Evolutionary conservation across 2,329 filamentous ascomycete species (phyloP).

Genomic region (Mycosphaerella arachidis): DNA sequence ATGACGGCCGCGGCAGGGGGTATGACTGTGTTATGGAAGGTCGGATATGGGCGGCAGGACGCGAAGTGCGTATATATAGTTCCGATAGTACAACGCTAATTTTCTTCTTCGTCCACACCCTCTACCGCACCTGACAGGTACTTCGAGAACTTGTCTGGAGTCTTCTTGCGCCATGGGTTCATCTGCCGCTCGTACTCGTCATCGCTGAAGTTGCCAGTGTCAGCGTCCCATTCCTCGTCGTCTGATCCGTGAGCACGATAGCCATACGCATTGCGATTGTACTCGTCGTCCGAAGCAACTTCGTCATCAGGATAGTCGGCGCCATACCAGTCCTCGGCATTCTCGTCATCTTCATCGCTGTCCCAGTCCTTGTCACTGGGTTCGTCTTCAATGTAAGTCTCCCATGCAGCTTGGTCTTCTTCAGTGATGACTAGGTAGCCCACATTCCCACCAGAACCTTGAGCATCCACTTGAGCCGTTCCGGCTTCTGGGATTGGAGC

Average conservation of each 20-base stretch:
- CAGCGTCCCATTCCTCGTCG: conserved; percentile 38
- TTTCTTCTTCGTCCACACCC: not conserved
- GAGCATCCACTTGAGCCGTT: conserved; percentile 25
- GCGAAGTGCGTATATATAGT: not conserved
- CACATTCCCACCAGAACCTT: conserved; percentile 30
- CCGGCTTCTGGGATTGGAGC: conserved; percentile 30
- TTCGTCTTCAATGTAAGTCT: conserved; percentile 52
- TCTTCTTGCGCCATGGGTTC: conserved; percentile 31
- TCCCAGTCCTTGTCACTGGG: conserved; percentile 50
- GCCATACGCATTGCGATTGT: conserved; percentile 43
- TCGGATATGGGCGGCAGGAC: not conserved
- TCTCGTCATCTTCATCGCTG: conserved; percentile 60
- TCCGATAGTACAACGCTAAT: not conserved
- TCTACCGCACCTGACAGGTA: conserved; percentile 11
- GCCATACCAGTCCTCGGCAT: conserved; percentile 73
- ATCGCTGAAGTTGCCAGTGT: conserved; percentile 28
- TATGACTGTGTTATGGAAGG: not conserved
- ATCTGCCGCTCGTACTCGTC: conserved; percentile 27
- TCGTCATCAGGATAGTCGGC: conserved; percentile 80
- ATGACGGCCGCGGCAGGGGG: not conserved
- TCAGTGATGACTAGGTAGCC: conserved; percentile 49
- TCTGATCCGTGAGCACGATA: conserved; percentile 37
- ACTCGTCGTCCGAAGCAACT: conserved; percentile 66
- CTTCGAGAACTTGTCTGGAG: conserved; percentile 22
- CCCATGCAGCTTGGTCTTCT: conserved; percentile 54